These are phyloP conservation scores for Thielaviopsis ethacetica DNA, from an alignment of 2,329 filamentous ascomycete species.

Conservation along the genomic window DNA sequence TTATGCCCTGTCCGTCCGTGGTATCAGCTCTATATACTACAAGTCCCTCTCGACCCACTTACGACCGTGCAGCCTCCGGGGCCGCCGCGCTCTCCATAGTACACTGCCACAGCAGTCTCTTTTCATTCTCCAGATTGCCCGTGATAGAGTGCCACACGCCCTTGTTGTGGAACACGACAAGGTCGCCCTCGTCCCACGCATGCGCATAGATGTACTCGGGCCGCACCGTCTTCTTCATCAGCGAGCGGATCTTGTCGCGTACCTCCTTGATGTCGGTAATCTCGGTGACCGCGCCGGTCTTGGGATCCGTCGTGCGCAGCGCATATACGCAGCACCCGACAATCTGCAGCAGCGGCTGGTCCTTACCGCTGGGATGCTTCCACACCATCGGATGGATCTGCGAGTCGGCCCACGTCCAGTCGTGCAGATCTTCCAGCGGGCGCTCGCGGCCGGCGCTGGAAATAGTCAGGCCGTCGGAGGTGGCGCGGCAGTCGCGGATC, in stretches of 20 bases:
- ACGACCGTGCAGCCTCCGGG: constrained; percentile 3
- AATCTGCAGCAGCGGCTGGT: constrained; percentile 7
- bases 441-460: constrained; percentile 3
- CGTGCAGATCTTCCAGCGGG: constrained; percentile 1
- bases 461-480: constrained; percentile 8
- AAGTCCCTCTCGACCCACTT: not conserved
- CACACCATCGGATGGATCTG: constrained; percentile 11
- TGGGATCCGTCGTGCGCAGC: constrained; percentile 7
- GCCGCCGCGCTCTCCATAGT: constrained; percentile 14
- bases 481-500: constrained; percentile 10
- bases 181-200: constrained; percentile 17
- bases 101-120: constrained; percentile 19
- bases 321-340: constrained; percentile 11
- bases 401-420: constrained; percentile 9
- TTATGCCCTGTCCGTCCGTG: not conserved
- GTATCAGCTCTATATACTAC: not conserved
- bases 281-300: constrained; percentile 2
- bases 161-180: constrained; percentile 20
- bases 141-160: constrained; percentile 20
- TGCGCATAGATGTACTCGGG: constrained; percentile 20
- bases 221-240: constrained; percentile 14
- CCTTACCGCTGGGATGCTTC: constrained; percentile 5
- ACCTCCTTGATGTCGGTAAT: constrained; percentile 8
- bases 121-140: constrained; percentile 14
- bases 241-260: constrained; percentile 4